Percentiles rank a stretch among this genome's conserved stretches.
These are phyloP conservation scores for Heliocybe sulcata DNA, from an alignment of 1,284 basidiomycete species.

Conservation along the genomic window DNA sequence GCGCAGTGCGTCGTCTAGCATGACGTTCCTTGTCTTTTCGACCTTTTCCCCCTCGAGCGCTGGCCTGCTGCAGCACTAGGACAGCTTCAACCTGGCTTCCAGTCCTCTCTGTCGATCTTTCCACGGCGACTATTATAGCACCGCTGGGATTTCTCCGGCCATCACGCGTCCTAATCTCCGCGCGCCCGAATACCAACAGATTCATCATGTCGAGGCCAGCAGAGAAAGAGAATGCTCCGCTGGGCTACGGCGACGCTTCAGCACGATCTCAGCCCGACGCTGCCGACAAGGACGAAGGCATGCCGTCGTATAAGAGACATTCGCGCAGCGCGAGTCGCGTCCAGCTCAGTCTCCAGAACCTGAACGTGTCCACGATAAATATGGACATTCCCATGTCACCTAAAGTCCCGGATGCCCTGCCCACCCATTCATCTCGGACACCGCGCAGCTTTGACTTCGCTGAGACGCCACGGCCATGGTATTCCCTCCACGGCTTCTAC, in stretches of 20 bases:
- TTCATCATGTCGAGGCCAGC: too few relatives aligned
- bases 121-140: background rate
- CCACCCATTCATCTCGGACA: background rate
- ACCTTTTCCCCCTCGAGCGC: background rate
- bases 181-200: background rate
- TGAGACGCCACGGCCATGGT: background rate
- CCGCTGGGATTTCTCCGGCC: background rate
- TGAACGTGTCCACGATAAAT: background rate
- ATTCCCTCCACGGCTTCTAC: constrained; percentile 11
- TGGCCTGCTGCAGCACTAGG: background rate
- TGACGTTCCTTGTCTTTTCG: background rate
- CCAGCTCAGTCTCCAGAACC: background rate
- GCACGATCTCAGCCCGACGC: background rate
- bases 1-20: background rate
- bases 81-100: background rate
- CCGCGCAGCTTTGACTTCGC: background rate
- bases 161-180: background rate
- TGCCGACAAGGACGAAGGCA: background rate
- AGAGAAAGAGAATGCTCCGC: too few relatives aligned
- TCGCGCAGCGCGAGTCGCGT: background rate
- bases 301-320: background rate
- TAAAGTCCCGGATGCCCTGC: background rate
- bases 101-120: background rate
- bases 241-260: background rate
- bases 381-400: background rate